Conservation (phyloP, 164 flowering plant genomes). For the Magnolia officinalis region DNA sequence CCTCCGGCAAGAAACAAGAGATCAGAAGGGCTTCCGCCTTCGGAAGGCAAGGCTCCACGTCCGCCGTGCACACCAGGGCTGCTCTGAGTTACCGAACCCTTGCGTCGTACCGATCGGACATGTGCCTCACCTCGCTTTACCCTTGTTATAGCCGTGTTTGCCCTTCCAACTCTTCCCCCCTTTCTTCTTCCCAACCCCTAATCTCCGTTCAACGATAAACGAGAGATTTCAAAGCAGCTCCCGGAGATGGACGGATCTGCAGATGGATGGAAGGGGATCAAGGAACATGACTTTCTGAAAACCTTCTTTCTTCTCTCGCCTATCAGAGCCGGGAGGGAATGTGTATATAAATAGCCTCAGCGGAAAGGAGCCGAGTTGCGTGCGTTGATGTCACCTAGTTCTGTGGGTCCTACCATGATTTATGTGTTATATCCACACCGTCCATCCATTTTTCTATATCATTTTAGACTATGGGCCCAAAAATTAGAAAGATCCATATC, state of each 20-base stretch:
- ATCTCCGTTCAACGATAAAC: background rate
- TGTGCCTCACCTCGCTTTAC: conserved; percentile 22
- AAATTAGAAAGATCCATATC: too few species aligned
- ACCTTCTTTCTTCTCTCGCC: background rate
- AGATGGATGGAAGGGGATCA: background rate
- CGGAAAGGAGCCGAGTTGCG: too few species aligned
- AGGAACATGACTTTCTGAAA: background rate
- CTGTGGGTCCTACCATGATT: too few species aligned
- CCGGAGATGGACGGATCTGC: background rate
- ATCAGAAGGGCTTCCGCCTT: conserved; percentile 77
- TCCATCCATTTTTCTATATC: too few species aligned
- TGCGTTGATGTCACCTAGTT: too few species aligned
- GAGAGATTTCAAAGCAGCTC: background rate
- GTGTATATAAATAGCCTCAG: too few species aligned
- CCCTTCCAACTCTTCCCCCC: conserved; percentile 1
- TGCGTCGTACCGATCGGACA: conserved; percentile 17
- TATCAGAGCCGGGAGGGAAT: background rate
- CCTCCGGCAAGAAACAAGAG: conserved; percentile 76
- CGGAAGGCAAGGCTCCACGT: conserved; percentile 71
- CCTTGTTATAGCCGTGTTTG: conserved; percentile 28
- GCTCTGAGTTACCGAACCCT: conserved; percentile 11
- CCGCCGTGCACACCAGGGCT: conserved; percentile 73
- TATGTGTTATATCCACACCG: too few species aligned
- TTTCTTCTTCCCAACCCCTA: background rate
- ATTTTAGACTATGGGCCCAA: too few species aligned